A percentile compares a stretch with the other conserved stretches of the same genome.
Conservation (phyloP, 179 eudicot species). For the Spergularia azorica region DNA sequence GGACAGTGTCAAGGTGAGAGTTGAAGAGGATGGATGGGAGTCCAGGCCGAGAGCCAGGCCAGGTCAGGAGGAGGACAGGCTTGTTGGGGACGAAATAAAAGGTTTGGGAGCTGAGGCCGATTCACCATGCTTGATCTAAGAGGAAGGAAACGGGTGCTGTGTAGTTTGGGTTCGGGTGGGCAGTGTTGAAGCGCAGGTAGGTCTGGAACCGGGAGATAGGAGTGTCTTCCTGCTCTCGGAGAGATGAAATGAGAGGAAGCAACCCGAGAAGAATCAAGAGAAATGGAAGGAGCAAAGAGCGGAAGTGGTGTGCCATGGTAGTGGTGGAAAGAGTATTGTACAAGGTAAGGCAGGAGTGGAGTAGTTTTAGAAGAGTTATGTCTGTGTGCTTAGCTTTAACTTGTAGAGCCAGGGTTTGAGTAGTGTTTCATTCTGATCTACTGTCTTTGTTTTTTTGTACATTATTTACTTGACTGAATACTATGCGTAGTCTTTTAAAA, state of each 20-base stretch:
- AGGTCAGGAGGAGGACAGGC: slow-evolving; percentile 71
- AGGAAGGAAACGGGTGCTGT: slow-evolving; percentile 61
- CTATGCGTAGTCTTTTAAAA: no score
- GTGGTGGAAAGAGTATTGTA: background rate
- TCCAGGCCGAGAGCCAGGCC: slow-evolving; percentile 64
- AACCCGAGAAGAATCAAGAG: slow-evolving; percentile 11
- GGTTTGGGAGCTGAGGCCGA: slow-evolving; percentile 47
- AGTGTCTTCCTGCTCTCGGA: slow-evolving; percentile 14
- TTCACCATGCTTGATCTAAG: slow-evolving; percentile 45
- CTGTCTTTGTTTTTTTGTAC: no score
- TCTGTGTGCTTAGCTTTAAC: no score
- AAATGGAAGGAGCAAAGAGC: slow-evolving; percentile 12
- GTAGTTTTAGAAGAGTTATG: no score
- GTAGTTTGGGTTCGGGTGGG: slow-evolving; percentile 89
- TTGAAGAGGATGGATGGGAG: slow-evolving; percentile 78
- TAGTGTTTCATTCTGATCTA: no score
- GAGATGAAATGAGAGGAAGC: slow-evolving; percentile 7
- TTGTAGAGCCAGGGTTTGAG: no score
- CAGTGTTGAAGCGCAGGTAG: slow-evolving; percentile 74
- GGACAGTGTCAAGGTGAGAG: slow-evolving; percentile 93
- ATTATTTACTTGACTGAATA: no score
- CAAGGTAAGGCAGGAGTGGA: no score
- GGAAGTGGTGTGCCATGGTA: slow-evolving; percentile 11
- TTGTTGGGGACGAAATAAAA: slow-evolving; percentile 47
- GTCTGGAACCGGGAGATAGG: slow-evolving; percentile 58